Conservation (phyloP, 176 grass and related monocot species). For the Oropetium thomaeum region DNA sequence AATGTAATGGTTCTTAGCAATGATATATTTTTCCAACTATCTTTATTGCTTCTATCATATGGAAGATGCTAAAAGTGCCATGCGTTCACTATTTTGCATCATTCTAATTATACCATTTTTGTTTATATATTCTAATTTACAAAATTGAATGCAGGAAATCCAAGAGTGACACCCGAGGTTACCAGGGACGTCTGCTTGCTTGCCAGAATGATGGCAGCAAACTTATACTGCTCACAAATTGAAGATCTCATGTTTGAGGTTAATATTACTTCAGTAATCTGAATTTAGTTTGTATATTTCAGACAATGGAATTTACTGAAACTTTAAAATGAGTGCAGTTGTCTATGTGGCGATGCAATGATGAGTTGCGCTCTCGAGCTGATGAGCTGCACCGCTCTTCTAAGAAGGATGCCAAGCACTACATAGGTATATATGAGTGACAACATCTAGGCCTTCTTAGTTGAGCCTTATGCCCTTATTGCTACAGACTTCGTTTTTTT, state of each 20-base stretch:
- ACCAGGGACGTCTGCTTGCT: constrained; percentile 84
- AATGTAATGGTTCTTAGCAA: background rate
- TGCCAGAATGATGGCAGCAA: constrained; percentile 83
- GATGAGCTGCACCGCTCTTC: constrained; percentile 65
- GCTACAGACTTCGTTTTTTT: background rate
- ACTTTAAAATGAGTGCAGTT: constrained; percentile 38
- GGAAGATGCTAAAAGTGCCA: background rate
- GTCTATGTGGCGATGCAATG: constrained; percentile 81
- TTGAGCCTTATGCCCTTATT: background rate
- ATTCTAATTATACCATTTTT: background rate
- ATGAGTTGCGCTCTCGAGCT: constrained; percentile 59
- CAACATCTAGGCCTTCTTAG: constrained; percentile 5
- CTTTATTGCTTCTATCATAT: background rate
- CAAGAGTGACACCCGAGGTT: constrained; percentile 85
- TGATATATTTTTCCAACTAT: background rate
- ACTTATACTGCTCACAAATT: constrained; percentile 71
- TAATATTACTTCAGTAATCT: constrained; percentile 10
- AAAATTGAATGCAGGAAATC: constrained; percentile 56
- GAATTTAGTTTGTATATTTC: background rate
- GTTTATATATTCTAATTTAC: background rate
- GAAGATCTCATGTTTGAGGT: constrained; percentile 95
- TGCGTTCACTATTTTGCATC: background rate
- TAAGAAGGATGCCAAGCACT: constrained; percentile 80
- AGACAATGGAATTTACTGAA: constrained; percentile 5
- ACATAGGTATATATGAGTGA: constrained; percentile 51